phyloP scores from a whole-genome alignment of 148 eudicot species.

The Vaccinium vitisidaea region DNA sequence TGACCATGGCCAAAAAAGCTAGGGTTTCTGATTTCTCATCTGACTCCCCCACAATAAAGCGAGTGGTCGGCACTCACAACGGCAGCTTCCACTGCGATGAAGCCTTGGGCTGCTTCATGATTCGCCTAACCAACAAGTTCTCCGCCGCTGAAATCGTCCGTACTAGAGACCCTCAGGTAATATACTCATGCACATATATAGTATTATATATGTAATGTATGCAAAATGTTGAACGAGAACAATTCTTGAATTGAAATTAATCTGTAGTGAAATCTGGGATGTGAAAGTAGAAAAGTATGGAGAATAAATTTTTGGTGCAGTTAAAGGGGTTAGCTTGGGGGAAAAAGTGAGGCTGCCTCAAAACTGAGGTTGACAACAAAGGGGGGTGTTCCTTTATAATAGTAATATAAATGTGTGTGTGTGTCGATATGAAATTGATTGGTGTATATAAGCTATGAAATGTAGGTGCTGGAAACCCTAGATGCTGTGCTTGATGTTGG shows the following conservation, averaged over 20 bases:
- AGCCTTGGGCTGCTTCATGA: slow-evolving; percentile 91
- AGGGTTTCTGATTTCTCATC: slow-evolving; percentile 46
- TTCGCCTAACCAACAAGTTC: slow-evolving; percentile 69
- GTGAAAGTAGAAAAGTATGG: neutral
- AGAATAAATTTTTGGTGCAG: neutral
- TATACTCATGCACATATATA: neutral
- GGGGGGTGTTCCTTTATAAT: neutral
- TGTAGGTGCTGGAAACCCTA: slow-evolving; percentile 68
- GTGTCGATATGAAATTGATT: slow-evolving; percentile 2
- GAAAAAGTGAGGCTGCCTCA: neutral
- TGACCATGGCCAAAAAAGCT: slow-evolving; percentile 29
- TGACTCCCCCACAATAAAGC: slow-evolving; percentile 36
- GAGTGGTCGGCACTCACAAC: slow-evolving; percentile 85
- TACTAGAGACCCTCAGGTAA: slow-evolving; percentile 72
- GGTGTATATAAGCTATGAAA: slow-evolving; percentile 11
- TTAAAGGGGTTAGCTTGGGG: neutral
- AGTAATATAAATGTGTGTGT: neutral
- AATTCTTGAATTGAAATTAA: neutral
- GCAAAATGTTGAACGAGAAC: neutral
- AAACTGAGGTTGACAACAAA: neutral
- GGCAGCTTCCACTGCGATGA: slow-evolving; percentile 97
- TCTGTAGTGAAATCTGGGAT: neutral
- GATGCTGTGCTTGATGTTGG: slow-evolving; percentile 97
- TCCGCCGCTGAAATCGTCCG: slow-evolving; percentile 60
- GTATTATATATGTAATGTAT: too few relatives aligned